A percentile compares a stretch with the other conserved stretches of the same genome.
Evolutionary conservation across 345 rosid species (phyloP).

Genomic region (Acer campestre): DNA sequence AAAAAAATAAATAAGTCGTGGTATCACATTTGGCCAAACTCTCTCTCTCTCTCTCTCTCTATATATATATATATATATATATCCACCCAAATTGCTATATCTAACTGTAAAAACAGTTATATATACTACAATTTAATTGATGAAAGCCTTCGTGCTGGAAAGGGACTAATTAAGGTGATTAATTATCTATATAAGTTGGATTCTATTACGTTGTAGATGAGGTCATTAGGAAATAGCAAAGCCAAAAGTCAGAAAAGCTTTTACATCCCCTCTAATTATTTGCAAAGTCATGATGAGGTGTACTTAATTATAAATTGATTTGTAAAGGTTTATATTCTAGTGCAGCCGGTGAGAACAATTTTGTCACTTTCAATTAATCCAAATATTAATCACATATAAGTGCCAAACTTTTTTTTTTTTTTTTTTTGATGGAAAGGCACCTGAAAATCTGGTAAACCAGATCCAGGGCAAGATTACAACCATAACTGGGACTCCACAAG

Average conservation of each 20-base stretch:
- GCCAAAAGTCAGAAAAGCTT: background rate
- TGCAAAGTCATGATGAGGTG: background rate
- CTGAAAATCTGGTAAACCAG: too few relatives aligned
- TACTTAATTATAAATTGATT: background rate
- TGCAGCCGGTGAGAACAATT: background rate
- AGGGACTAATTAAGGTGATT: background rate
- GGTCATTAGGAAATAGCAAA: background rate
- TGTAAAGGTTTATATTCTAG: background rate
- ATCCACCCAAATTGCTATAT: too few relatives aligned
- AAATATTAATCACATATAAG: background rate
- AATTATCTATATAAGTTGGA: background rate
- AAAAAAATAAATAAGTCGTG: too few relatives aligned
- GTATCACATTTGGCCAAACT: too few relatives aligned
- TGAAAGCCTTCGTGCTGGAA: background rate
- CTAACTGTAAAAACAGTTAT: too few relatives aligned
- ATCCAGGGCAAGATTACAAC: too few relatives aligned
- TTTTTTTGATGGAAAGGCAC: too few relatives aligned
- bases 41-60: too few relatives aligned
- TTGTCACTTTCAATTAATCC: slow-evolving; percentile 13
- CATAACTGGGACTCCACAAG: too few relatives aligned
- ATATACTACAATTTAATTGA: background rate
- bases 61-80: too few relatives aligned
- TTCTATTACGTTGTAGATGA: background rate
- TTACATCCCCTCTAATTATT: background rate
- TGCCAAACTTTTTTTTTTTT: background rate